A percentile compares a stretch with the other conserved stretches of the same genome.
phyloP scores from a whole-genome alignment of 345 rosid species.

The Salix arbutifolia region DNA sequence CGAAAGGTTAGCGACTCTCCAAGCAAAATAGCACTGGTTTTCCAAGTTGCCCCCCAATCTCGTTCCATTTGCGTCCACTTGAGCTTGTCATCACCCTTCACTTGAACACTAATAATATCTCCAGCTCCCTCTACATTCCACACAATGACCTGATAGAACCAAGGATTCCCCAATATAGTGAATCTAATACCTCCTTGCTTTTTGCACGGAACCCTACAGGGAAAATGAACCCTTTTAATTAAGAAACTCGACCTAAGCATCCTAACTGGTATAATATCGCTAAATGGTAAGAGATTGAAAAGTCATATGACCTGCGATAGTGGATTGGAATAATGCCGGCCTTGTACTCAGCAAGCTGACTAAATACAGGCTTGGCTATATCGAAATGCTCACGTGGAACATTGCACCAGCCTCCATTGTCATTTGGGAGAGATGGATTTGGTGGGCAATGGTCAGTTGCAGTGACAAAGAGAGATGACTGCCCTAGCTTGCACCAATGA shows the following conservation, averaged over 20 bases:
- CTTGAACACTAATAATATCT: slow-evolving; percentile 49
- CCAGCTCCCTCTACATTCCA: slow-evolving; percentile 75
- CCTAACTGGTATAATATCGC: not conserved
- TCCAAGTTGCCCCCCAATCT: slow-evolving; percentile 54
- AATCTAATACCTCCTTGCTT: slow-evolving; percentile 73
- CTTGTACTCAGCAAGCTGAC: slow-evolving; percentile 45
- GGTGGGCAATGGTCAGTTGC: slow-evolving; percentile 88
- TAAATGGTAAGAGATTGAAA: not conserved
- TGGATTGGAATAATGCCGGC: slow-evolving; percentile 60
- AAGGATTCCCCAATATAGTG: slow-evolving; percentile 57
- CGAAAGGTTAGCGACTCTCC: slow-evolving; percentile 46
- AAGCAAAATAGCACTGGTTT: slow-evolving; percentile 27
- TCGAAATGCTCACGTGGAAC: slow-evolving; percentile 72
- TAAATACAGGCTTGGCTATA: slow-evolving; percentile 56
- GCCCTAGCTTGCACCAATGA: slow-evolving; percentile 52
- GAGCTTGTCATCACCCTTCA: slow-evolving; percentile 42
- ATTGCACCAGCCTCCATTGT: slow-evolving; percentile 79
- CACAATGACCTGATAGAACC: slow-evolving; percentile 52
- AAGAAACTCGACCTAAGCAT: not conserved
- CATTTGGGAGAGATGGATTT: slow-evolving; percentile 39
- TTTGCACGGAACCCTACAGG: slow-evolving; percentile 61
- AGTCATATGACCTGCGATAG: slow-evolving; percentile 48
- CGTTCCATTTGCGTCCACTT: slow-evolving; percentile 42
- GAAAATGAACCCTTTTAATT: not conserved
- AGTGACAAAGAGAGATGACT: slow-evolving; percentile 50